phyloP scores from a whole-genome alignment of 2,329 filamentous ascomycete genomes.

The Scedosporium minutisporum region DNA sequence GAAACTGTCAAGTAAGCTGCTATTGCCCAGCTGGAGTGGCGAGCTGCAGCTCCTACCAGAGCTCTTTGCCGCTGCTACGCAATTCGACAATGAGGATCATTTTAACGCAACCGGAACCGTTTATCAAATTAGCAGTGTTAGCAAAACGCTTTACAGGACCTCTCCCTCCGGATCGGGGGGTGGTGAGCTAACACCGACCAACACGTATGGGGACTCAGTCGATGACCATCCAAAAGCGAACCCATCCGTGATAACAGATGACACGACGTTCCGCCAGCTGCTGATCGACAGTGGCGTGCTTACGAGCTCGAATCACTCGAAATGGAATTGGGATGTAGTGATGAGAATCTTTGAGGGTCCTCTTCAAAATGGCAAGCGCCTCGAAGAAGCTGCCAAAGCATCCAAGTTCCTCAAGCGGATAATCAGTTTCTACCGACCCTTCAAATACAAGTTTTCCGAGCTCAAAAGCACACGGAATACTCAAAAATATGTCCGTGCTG shows the following conservation, averaged over 20 bases:
- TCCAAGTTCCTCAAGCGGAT: constrained; percentile 95
- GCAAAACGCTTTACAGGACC: constrained; percentile 79
- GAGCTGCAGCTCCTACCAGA: constrained; percentile 82
- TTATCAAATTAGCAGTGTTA: constrained; percentile 97
- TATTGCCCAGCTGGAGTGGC: constrained; percentile 74
- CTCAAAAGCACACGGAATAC: constrained; percentile 84
- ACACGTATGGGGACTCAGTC: constrained; percentile 20
- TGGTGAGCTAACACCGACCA: not conserved
- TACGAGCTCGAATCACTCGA: constrained; percentile 79
- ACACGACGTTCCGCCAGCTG: constrained; percentile 54
- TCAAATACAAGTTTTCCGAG: constrained; percentile 92
- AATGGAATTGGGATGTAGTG: constrained; percentile 97
- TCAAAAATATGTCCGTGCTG: constrained; percentile 85
- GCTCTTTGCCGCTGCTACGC: constrained; percentile 66
- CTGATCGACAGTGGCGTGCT: constrained; percentile 75
- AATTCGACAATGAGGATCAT: constrained; percentile 60
- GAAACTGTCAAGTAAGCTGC: constrained; percentile 75
- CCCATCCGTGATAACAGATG: constrained; percentile 40
- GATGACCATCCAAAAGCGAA: constrained; percentile 48
- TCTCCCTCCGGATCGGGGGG: constrained; percentile 31
- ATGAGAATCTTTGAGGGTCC: constrained; percentile 87
- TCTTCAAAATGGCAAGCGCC: constrained; percentile 75
- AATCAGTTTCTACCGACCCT: constrained; percentile 90
- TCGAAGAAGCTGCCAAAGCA: constrained; percentile 88
- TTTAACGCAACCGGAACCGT: constrained; percentile 82